Evolutionary conservation across 1,284 basidiomycete genomes (phyloP).

Genomic region (Ceratobasidium sp.): DNA sequence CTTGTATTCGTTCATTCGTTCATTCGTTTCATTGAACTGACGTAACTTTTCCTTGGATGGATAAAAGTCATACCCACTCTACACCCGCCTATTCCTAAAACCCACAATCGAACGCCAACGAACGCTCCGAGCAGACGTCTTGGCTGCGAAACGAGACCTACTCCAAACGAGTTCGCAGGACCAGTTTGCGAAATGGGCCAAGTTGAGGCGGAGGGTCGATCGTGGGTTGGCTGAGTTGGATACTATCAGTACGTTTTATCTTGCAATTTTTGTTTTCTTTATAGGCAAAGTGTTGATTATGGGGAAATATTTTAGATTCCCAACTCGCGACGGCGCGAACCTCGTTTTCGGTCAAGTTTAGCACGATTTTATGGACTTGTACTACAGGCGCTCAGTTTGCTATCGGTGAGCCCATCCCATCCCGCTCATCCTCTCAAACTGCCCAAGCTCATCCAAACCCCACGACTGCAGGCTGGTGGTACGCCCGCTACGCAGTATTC

Average conservation of each 20-base stretch:
- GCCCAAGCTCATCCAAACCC: too few species aligned
- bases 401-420: conserved; percentile 57
- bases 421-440: not conserved
- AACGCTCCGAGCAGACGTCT: conserved; percentile 80
- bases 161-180: conserved; percentile 94
- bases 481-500: conserved; percentile 88
- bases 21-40: too few species aligned
- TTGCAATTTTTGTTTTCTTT: conserved; percentile 33
- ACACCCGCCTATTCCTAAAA: conserved; percentile 75
- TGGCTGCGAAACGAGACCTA: conserved; percentile 86
- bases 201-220: conserved; percentile 89
- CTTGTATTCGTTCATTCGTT: not conserved
- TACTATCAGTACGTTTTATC: conserved; percentile 79
- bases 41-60: not conserved
- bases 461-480: conserved; percentile 97
- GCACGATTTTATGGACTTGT: conserved; percentile 77
- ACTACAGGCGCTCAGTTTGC: conserved; percentile 87
- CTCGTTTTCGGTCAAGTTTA: conserved; percentile 81
- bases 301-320: too few species aligned
- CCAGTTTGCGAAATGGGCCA: conserved; percentile 99
- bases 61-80: conserved; percentile 73
- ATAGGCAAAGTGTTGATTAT: conserved; percentile 55
- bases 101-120: conserved; percentile 69
- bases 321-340: conserved; percentile 74
- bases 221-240: conserved; percentile 95